Base-by-base conservation (phyloP, 2,329 filamentous ascomycete genomes). In the Cladosporium sp. region DNA sequence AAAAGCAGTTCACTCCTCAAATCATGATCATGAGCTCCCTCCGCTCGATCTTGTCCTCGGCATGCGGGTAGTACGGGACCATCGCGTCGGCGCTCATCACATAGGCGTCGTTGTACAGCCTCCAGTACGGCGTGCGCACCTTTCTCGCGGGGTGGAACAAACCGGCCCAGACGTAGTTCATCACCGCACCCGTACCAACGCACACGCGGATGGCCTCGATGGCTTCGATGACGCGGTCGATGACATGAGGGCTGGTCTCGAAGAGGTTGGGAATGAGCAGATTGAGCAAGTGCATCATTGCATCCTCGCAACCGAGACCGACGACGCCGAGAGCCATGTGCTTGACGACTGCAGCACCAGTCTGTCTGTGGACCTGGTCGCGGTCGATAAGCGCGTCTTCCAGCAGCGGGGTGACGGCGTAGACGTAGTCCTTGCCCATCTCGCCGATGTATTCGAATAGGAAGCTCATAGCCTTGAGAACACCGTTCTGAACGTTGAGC, bases 391-490 rank as follows among this genome's bases (percentile, higher is more conserved):
- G 84, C 2, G 95, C 93, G 67, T 98, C 93, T 68, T 98, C 93
- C 2, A 98, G 84, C 9, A 98, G 77, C 6, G 93, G 93, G 2
- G 91, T 96, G 33, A 98, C 91, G 14, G 95, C 93, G 66, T 98
- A 98, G 67, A 98, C 93, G 69, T 98, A 98, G 72, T 98, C 93
- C 74, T 97, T 98, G 58, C 90, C 67, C 93, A 98, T 97, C 72
- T 98, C 93, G 58, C 93, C 93, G 69, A 98, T 98, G 73, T 98
- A 98, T 68, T 98, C 93, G 67, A 97, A 98, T 56, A 98, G 79
- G 79, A 98, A 98, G 6, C 89, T 95, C 49, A 98, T 80, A 4
- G 91, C 91, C 71, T 98, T 98, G 67, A 98, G 84, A 33, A 98
- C 93, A 74, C 93, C 93, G 63, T 98, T 98, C 70, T 98, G 93